phyloP scores from a whole-genome alignment of 2,329 filamentous ascomycete genomes.

The Keithomyces neogunnii region DNA sequence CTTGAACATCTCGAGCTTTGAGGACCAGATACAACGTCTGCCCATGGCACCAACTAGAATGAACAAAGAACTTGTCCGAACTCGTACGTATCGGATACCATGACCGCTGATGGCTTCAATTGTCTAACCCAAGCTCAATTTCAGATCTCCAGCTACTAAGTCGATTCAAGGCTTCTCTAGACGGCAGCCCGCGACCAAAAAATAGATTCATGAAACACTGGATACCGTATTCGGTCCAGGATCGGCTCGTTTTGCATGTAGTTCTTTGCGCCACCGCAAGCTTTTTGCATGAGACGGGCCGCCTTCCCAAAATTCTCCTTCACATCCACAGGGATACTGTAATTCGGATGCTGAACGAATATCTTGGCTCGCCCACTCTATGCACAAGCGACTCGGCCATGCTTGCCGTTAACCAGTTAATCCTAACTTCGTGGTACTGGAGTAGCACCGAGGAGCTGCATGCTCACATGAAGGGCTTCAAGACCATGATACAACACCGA shows the following conservation, averaged over 20 bases:
- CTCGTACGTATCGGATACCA: slow-evolving; percentile 25
- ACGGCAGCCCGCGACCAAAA: slow-evolving; percentile 35
- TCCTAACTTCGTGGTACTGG: slow-evolving; percentile 47
- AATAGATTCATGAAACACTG: slow-evolving; percentile 39
- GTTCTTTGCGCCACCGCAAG: slow-evolving; percentile 42
- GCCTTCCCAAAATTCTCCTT: slow-evolving; percentile 33
- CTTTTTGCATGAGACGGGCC: slow-evolving; percentile 41
- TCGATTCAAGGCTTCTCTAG: slow-evolving; percentile 42
- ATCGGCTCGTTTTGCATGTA: slow-evolving; percentile 39
- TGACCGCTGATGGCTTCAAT: slow-evolving; percentile 7
- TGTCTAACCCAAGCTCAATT: background rate
- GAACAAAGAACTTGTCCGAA: slow-evolving; percentile 38
- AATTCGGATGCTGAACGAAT: slow-evolving; percentile 37
- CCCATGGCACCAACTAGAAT: slow-evolving; percentile 33
- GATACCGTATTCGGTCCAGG: slow-evolving; percentile 38
- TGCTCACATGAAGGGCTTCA: slow-evolving; percentile 37
- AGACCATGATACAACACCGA: slow-evolving; percentile 37
- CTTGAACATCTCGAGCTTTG: slow-evolving; percentile 16
- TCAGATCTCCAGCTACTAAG: slow-evolving; percentile 40
- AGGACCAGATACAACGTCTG: slow-evolving; percentile 30
- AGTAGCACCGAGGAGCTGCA: slow-evolving; percentile 35
- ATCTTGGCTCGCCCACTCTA: slow-evolving; percentile 27
- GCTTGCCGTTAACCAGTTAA: slow-evolving; percentile 38
- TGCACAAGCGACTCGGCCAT: slow-evolving; percentile 37
- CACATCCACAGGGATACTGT: slow-evolving; percentile 34